Evolutionary conservation across 2,329 filamentous ascomycete species (phyloP), one percentile per base, ranked within the genome.

Genomic region (Calonectria leucothoes): DNA sequence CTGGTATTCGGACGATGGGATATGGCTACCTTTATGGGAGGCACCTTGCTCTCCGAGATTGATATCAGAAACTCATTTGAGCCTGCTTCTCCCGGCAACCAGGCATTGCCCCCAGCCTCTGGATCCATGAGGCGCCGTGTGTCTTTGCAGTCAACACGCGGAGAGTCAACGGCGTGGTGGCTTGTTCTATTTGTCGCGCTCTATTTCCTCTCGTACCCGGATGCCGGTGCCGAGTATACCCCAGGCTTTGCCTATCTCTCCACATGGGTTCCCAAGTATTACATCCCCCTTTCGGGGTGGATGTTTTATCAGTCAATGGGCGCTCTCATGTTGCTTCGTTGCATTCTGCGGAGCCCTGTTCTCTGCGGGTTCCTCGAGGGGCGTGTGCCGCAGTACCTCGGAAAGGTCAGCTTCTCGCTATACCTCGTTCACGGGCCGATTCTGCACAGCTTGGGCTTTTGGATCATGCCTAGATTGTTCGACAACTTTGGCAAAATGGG

Each of bases 381-480:
- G 6, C 75, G 71, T 0, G 37, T 80, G 7, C 77, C 84, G 14
- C 85, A 86, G 71, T 85, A 86, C 59, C 79, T 86, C 0, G 85
- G 85, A 15, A 81, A 79, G 59, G 79, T 86, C 71, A 86, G 84
- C 72, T 86, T 86, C 78, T 85, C 84, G 1, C 76, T 86, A n/a
- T 86, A 86, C 71, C 83, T 86, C 6, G 79, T 86, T 6, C 85
- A 86, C 77, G 92, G 91, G 0, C 91, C 91, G 0, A 82, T 94
- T 0, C 81, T 93, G 6, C 89, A 88, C 85, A 86, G 86, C 2
- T 73, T 93, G 6, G 92, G 91, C 48, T 91, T 94, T 80, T 86
- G 92, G 73, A 63, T 94, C 52, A 86, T 86, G 84, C 85, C 85
- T 6, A 76, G 84, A 11, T 76, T 86, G 3, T 86, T 86, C 52